Percentiles rank a stretch among this genome's conserved stretches.
phyloP scores from a whole-genome alignment of 805 yeast species.

The Sugiyamaella lignohabitans region DNA sequence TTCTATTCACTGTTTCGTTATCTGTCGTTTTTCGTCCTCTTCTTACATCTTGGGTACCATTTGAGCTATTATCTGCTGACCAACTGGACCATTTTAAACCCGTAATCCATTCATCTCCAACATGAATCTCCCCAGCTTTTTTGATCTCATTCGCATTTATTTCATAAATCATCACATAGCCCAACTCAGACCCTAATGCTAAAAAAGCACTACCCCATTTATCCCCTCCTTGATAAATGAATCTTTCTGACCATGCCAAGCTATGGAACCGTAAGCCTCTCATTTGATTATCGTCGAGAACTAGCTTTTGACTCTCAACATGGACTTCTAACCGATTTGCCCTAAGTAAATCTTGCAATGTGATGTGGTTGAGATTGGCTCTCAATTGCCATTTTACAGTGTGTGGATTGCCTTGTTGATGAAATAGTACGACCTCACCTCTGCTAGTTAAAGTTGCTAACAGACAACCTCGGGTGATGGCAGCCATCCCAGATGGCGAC shows the following conservation, averaged over 20 bases:
- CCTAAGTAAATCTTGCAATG: too few relatives aligned
- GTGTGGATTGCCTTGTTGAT: constrained; percentile 12
- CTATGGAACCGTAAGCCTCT: constrained; percentile 12
- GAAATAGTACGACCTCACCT: constrained; percentile 15
- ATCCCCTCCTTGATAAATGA: background rate
- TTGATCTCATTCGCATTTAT: constrained; percentile 1
- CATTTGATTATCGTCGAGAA: constrained; percentile 2
- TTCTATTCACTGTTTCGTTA: too few relatives aligned
- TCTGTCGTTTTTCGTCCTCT: background rate
- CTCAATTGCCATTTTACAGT: constrained; percentile 12
- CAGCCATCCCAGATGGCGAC: constrained; percentile 21
- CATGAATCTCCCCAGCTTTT: constrained; percentile 3
- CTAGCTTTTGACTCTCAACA: background rate
- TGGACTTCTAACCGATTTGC: background rate
- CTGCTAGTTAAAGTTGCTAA: constrained; percentile 16
- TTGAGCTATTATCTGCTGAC: background rate
- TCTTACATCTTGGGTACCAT: too few relatives aligned
- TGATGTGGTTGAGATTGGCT: too few relatives aligned
- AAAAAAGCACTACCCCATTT: constrained; percentile 21
- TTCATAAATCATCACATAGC: constrained; percentile 13
- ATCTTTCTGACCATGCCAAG: constrained; percentile 15
- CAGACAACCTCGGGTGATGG: constrained; percentile 1
- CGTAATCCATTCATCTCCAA: constrained; percentile 12
- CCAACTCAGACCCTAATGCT: constrained; percentile 21
- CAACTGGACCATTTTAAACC: constrained; percentile 14